phyloP scores from a whole-genome alignment of 768 basidiomycete genomes.

The Lanmaoa rubissima region DNA sequence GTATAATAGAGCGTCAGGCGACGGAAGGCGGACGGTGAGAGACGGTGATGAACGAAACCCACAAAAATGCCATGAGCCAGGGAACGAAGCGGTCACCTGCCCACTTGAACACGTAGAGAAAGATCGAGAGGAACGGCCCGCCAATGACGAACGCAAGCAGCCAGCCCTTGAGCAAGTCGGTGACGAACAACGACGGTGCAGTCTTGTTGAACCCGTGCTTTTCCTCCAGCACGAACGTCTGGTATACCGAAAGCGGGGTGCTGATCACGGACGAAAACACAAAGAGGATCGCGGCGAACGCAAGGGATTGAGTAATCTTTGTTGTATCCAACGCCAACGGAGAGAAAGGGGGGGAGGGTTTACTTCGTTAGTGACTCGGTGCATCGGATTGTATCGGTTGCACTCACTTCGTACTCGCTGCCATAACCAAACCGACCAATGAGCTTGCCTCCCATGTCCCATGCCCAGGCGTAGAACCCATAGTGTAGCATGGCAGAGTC shows the following conservation, averaged over 20 bases:
- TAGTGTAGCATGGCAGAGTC: constrained; percentile 70
- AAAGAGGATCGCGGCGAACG: constrained; percentile 68
- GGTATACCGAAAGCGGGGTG: constrained; percentile 77
- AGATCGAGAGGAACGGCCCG: constrained; percentile 80
- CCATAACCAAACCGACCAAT: constrained; percentile 60
- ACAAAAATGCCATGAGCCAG: constrained; percentile 94
- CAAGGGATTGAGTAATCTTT: constrained; percentile 78
- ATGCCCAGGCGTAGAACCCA: constrained; percentile 82
- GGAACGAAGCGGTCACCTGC: constrained; percentile 92
- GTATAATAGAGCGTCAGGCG: not conserved
- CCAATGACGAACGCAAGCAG: constrained; percentile 68
- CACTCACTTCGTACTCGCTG: constrained; percentile 64
- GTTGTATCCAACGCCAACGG: not conserved
- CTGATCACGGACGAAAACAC: constrained; percentile 64
- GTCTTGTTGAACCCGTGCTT: constrained; percentile 98
- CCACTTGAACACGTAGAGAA: constrained; percentile 90
- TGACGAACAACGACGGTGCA: constrained; percentile 68
- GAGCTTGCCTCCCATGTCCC: constrained; percentile 58
- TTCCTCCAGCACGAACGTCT: constrained; percentile 92
- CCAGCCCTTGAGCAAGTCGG: constrained; percentile 82
- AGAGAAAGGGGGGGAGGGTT: too few relatives aligned
- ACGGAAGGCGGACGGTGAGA: constrained; percentile 7
- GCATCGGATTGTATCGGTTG: not conserved
- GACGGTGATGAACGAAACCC: constrained; percentile 21
- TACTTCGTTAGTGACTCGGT: not conserved